Base-by-base conservation (phyloP, 768 basidiomycete genomes). In the Dendrothele bispora region DNA sequence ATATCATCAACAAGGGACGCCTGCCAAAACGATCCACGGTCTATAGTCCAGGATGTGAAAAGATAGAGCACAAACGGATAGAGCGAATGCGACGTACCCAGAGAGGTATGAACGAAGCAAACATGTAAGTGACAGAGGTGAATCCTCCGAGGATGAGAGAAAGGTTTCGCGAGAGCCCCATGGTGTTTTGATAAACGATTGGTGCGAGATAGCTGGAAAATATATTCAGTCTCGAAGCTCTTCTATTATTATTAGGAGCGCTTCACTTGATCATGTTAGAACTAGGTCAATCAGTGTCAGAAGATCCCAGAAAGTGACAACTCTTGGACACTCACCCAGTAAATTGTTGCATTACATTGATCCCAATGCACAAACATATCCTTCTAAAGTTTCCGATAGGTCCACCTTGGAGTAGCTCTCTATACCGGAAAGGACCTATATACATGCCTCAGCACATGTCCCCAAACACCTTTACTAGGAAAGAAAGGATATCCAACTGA, bases 291-390 rank as follows among this genome's bases (percentile, higher is more conserved):
- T 11, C 29, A 22, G 25, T 22, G 20, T 22, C 18, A 40, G 17
- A 35, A 17, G 37, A 14, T 6, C 38, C 14, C 37, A 27, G 5
- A 43, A n/a, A 32, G 20, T 17, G 12, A 4, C 20, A 11, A 29
- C 12, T 12, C 22, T 25, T 17, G 17, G 14, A 14, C 29, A 55
- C 62, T 12, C 48, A 67, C 67, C 70, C 70, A n/a, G 69, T 72
- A 29, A 72, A 70, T 51, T 72, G 71, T 43, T 72, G 70, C 70
- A 71, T 71, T 21, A 71, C 60, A 40, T 71, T 70, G 15, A 71
- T 45, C 2, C 64, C 69, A n/a, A 71, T 60, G 39, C 65, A 67
- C 27, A 71, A 50, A 38, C 68, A 71, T 24, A 71, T 69, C 6
- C 70, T 58, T 20, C 70, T 46, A 42, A 70, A 68, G 44, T 71